Percentiles rank a stretch among this genome's conserved stretches.
Evolutionary conservation across 805 yeast genomes (phyloP).

Genomic region (Priceomyces haplophilus): DNA sequence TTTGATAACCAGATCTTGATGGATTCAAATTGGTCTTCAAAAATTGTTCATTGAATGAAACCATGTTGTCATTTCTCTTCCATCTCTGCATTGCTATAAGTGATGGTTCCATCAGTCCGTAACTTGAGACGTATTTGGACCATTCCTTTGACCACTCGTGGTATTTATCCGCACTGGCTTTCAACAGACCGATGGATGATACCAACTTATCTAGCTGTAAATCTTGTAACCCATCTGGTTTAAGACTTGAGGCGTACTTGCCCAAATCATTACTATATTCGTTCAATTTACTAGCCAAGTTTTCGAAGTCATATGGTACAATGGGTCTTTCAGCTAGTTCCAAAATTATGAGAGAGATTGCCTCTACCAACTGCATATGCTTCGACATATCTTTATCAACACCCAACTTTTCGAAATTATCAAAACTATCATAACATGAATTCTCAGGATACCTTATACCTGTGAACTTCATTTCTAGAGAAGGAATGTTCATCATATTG

Average conservation of each 20-base stretch:
- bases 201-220: conserved; percentile 24
- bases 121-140: conserved; percentile 41
- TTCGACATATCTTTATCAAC: conserved; percentile 57
- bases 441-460: conserved; percentile 44
- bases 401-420: conserved; percentile 42
- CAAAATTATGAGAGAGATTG: conserved; percentile 53
- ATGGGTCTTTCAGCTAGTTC: conserved; percentile 71
- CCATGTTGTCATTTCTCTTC: conserved; percentile 74
- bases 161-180: conserved; percentile 41
- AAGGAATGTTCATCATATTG: conserved; percentile 63
- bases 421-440: conserved; percentile 66
- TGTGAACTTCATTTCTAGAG: conserved; percentile 55
- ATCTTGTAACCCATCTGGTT: conserved; percentile 13
- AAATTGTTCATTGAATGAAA: conserved; percentile 53
- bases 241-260: conserved; percentile 29
- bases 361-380: conserved; percentile 54
- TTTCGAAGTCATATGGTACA: conserved; percentile 61
- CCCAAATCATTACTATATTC: conserved; percentile 47
- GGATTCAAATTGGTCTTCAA: conserved; percentile 43
- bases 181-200: conserved; percentile 23
- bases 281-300: conserved; percentile 44
- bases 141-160: conserved; percentile 61
- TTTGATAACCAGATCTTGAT: conserved; percentile 62
- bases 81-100: conserved; percentile 67
- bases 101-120: conserved; percentile 67